phyloP scores from a whole-genome alignment of 495 filamentous ascomycete genomes.

The Podospora pseudoanserina region DNA sequence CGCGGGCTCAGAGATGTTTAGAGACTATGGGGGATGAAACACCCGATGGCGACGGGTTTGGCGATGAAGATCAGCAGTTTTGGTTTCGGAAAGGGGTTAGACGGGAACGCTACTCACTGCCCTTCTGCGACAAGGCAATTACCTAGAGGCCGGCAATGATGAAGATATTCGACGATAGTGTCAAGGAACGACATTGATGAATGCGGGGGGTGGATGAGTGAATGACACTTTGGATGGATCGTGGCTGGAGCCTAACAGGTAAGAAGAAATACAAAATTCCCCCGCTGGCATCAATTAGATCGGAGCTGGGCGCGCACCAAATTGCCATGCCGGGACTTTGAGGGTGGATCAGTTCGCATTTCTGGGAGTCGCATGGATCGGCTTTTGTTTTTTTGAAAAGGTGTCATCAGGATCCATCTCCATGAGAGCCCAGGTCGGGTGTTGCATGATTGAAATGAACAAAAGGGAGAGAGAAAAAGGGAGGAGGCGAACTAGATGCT shows the following conservation, averaged over 20 bases:
- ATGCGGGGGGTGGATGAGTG: neutral
- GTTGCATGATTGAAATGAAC: too few relatives aligned
- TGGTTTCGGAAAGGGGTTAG: conserved; percentile 17
- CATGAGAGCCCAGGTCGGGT: too few relatives aligned
- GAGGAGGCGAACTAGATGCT: too few relatives aligned
- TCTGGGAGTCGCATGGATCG: neutral
- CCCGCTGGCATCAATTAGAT: neutral
- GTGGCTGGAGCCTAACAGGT: neutral
- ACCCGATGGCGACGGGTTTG: conserved; percentile 22
- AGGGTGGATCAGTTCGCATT: neutral
- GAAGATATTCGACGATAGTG: neutral
- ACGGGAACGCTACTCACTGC: neutral
- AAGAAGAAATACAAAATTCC: neutral
- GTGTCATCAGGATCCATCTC: too few relatives aligned
- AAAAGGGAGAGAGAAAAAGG: too few relatives aligned
- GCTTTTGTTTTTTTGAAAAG: neutral
- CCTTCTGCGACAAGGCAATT: neutral
- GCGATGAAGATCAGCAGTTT: conserved; percentile 18
- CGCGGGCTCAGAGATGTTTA: neutral
- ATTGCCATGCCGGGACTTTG: neutral
- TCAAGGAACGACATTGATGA: too few relatives aligned
- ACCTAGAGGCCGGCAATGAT: neutral
- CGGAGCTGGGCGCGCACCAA: neutral
- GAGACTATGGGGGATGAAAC: conserved; percentile 1
- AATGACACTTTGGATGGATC: neutral